phyloP scores from a whole-genome alignment of 441 rosid species.

The Biscutella laevigata region DNA sequence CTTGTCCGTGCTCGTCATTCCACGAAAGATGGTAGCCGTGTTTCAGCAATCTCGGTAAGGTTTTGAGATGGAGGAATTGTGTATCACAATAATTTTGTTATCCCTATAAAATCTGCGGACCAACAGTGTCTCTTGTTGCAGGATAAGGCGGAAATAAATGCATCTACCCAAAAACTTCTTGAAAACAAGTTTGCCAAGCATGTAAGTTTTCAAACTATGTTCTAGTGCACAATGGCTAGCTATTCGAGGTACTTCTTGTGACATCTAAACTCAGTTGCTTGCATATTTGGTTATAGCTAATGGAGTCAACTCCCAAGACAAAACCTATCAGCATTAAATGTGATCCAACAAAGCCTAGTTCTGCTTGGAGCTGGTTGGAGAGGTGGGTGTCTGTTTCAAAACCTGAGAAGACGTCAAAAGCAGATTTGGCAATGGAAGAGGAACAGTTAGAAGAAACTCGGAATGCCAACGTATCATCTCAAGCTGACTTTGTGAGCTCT shows the following conservation, averaged over 20 bases:
- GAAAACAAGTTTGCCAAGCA: slow-evolving; percentile 78
- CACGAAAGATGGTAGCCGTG: slow-evolving; percentile 21
- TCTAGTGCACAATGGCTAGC: not conserved
- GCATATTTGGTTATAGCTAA: slow-evolving; percentile 41
- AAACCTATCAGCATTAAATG: slow-evolving; percentile 68
- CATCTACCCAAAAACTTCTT: slow-evolving; percentile 61
- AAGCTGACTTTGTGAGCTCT: too few species aligned
- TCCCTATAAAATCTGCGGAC: not conserved
- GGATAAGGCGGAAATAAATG: slow-evolving; percentile 37
- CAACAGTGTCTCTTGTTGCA: slow-evolving; percentile 25
- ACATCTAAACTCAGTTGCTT: not conserved
- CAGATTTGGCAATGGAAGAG: slow-evolving; percentile 28
- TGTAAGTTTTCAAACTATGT: slow-evolving; percentile 32
- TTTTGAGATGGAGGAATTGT: not conserved
- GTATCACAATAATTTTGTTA: not conserved
- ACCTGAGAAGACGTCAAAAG: slow-evolving; percentile 34
- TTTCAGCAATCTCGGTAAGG: slow-evolving; percentile 34
- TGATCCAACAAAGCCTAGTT: slow-evolving; percentile 63
- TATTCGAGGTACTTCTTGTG: not conserved
- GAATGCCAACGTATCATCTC: slow-evolving; percentile 23
- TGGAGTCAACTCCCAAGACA: slow-evolving; percentile 67
- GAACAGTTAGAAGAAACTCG: slow-evolving; percentile 35
- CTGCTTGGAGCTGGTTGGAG: slow-evolving; percentile 94
- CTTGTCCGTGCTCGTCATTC: slow-evolving; percentile 68
- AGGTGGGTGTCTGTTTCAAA: slow-evolving; percentile 78